Evolutionary conservation across 768 basidiomycete species (phyloP).

Genomic region (Chalciporus piperatus): DNA sequence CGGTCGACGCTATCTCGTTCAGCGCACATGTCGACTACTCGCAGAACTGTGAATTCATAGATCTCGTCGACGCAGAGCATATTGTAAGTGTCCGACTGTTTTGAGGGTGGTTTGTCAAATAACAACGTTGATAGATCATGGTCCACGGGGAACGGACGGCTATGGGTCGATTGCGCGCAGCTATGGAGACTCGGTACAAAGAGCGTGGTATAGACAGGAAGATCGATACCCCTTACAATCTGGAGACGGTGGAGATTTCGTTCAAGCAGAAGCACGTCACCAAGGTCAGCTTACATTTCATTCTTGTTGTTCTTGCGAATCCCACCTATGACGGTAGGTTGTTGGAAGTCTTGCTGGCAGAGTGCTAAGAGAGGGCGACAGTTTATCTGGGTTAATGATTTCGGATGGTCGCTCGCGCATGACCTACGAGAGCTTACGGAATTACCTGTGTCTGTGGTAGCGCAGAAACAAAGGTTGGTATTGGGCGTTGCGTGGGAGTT

Average conservation of each 20-base stretch:
- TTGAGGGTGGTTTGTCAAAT: neutral
- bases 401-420: slow-evolving; percentile 91
- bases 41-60: slow-evolving; percentile 96
- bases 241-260: slow-evolving; percentile 81
- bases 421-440: slow-evolving; percentile 90
- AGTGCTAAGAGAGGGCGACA: slow-evolving; percentile 62
- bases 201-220: slow-evolving; percentile 89
- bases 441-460: slow-evolving; percentile 76
- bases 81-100: slow-evolving; percentile 52
- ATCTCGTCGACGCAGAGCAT: slow-evolving; percentile 84
- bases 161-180: slow-evolving; percentile 83
- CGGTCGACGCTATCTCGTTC: slow-evolving; percentile 93
- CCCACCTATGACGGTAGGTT: slow-evolving; percentile 48
- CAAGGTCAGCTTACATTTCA: slow-evolving; percentile 53
- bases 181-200: slow-evolving; percentile 80
- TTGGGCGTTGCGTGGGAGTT: slow-evolving; percentile 87
- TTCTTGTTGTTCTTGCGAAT: neutral
- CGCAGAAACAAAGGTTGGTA: slow-evolving; percentile 78
- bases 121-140: slow-evolving; percentile 54
- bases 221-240: slow-evolving; percentile 90
- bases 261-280: slow-evolving; percentile 88
- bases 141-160: slow-evolving; percentile 93
- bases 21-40: slow-evolving; percentile 95
- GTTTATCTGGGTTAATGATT: slow-evolving; percentile 81
- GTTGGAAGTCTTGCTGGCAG: slow-evolving; percentile 84